phyloP scores from a whole-genome alignment of 805 yeast species.

The Blastobotrys mokoenaii region DNA sequence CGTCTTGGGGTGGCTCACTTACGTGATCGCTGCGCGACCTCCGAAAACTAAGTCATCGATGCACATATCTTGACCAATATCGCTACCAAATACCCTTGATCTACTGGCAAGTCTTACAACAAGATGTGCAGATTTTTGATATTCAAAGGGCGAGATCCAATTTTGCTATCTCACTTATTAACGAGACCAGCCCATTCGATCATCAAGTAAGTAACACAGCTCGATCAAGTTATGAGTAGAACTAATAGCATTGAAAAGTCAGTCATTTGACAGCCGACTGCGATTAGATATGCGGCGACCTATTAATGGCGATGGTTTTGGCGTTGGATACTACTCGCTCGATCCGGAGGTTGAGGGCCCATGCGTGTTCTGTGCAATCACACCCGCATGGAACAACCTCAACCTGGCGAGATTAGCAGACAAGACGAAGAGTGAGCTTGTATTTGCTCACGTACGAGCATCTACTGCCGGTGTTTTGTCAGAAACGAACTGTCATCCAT shows the following conservation, averaged over 20 bases:
- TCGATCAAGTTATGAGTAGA: not conserved
- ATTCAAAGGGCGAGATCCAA: constrained; percentile 84
- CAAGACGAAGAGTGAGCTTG: constrained; percentile 74
- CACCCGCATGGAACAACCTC: constrained; percentile 95
- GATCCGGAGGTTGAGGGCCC: constrained; percentile 58
- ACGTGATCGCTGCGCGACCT: no score
- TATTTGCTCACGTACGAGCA: constrained; percentile 95
- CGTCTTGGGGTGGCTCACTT: no score
- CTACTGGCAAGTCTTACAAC: not conserved
- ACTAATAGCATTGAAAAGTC: constrained; percentile 30
- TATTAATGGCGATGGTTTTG: constrained; percentile 97
- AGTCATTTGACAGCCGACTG: constrained; percentile 83
- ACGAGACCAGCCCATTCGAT: constrained; percentile 97
- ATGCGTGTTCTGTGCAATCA: constrained; percentile 88
- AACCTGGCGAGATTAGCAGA: constrained; percentile 79
- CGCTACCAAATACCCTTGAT: no score
- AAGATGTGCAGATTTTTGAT: constrained; percentile 88
- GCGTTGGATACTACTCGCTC: constrained; percentile 82
- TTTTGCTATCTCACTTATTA: constrained; percentile 72
- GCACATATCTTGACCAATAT: no score
- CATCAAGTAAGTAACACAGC: constrained; percentile 44
- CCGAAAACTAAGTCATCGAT: no score
- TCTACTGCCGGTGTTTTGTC: constrained; percentile 90
- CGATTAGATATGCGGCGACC: constrained; percentile 86
- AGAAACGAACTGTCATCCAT: constrained; percentile 97